Evolutionary conservation across 2,329 filamentous ascomycete species (phyloP).

Genomic region (Alternaria incomplexa): DNA sequence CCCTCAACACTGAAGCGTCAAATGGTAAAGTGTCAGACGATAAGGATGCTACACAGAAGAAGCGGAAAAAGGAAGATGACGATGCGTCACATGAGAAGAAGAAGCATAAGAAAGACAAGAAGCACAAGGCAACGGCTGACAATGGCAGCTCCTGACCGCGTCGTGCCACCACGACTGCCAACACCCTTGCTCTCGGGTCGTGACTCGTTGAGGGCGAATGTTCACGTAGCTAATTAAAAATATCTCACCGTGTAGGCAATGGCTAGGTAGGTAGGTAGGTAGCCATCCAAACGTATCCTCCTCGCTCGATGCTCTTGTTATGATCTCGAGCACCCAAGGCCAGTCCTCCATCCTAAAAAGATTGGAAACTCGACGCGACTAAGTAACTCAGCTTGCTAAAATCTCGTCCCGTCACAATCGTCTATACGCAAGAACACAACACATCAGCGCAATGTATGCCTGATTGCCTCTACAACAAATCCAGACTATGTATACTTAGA

Average conservation of each 20-base stretch:
- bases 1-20: slow-evolving; percentile 24
- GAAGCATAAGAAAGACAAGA: slow-evolving; percentile 18
- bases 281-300: not conserved
- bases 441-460: not conserved
- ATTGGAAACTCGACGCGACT: not conserved
- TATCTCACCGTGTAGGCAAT: too few relatives aligned
- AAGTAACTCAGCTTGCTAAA: not conserved
- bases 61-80: slow-evolving; percentile 9
- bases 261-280: slow-evolving; percentile 11
- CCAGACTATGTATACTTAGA: not conserved
- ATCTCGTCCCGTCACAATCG: not conserved
- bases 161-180: not conserved
- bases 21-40: slow-evolving; percentile 12
- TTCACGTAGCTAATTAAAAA: too few relatives aligned
- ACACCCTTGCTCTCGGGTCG: not conserved
- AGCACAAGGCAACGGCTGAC: slow-evolving; percentile 4
- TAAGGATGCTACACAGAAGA: not conserved
- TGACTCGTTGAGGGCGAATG: fast-evolving
- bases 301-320: not conserved
- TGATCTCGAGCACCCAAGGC: too few relatives aligned
- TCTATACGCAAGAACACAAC: not conserved
- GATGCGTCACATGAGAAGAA: slow-evolving; percentile 13
- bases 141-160: slow-evolving; percentile 1
- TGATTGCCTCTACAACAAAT: not conserved
- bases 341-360: not conserved